Evolutionary conservation across 768 basidiomycete genomes (phyloP).

Genomic region (Asterophora lycoperdoides): DNA sequence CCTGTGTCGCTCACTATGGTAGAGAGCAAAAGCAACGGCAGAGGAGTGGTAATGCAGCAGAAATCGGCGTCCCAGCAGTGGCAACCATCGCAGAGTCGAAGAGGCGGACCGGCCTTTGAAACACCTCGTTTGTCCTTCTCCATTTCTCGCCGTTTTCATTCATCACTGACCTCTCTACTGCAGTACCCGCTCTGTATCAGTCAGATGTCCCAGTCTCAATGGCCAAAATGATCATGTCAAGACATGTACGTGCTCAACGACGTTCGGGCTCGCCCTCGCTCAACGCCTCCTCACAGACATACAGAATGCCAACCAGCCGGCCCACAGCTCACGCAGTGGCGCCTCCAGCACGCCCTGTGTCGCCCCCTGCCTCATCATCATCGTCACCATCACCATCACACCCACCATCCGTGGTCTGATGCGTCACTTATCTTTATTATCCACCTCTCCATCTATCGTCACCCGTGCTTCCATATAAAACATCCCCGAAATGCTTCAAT

Average conservation of each 20-base stretch:
- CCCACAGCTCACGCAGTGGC: constrained; percentile 17
- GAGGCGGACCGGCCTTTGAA: constrained; percentile 25
- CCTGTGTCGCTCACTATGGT: constrained; percentile 22
- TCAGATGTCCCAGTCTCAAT: constrained; percentile 41
- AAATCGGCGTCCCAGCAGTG: constrained; percentile 14
- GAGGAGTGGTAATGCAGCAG: constrained; percentile 21
- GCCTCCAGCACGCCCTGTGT: constrained; percentile 8
- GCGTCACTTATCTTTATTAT: constrained; percentile 20
- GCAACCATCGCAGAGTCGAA: constrained; percentile 16
- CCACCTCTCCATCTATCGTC: not conserved
- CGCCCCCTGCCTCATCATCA: constrained; percentile 7
- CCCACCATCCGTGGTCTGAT: constrained; percentile 21
- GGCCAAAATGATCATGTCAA: constrained; percentile 52
- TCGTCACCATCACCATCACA: constrained; percentile 3
- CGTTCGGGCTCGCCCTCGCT: not conserved
- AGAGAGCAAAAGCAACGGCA: constrained; percentile 13
- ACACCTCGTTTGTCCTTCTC: constrained; percentile 19
- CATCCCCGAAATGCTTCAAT: not conserved
- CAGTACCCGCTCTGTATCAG: constrained; percentile 42
- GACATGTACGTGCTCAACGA: constrained; percentile 34
- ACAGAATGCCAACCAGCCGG: constrained; percentile 20
- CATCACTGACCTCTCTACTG: not conserved
- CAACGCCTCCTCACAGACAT: constrained; percentile 12
- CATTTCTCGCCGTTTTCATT: not conserved
- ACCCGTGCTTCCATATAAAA: constrained; percentile 2